These are phyloP conservation scores for Gastrolobium bilobum DNA, from an alignment of 306 rosid genomes.

Conservation along the genomic window DNA sequence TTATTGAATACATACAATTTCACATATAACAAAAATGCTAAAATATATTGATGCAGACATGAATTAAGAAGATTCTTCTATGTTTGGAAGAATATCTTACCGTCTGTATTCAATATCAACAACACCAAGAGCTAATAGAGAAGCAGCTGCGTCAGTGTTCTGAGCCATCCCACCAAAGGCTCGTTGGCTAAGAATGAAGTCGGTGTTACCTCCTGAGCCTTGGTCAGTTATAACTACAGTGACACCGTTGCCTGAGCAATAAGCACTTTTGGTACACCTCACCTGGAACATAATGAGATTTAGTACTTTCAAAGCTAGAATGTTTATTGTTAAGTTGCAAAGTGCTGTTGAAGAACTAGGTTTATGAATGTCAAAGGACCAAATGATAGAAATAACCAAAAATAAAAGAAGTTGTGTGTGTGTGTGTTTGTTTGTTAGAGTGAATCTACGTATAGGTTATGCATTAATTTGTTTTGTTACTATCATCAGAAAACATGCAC, in stretches of 20 bases:
- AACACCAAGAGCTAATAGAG: slow-evolving; percentile 67
- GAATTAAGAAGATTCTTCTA: slow-evolving; percentile 17
- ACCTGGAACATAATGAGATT: slow-evolving; percentile 56
- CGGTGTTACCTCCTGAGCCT: slow-evolving; percentile 73
- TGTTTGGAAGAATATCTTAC: slow-evolving; percentile 51
- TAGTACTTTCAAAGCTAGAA: slow-evolving; percentile 21
- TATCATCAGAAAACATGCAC: slow-evolving; percentile 6
- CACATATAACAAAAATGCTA: neutral
- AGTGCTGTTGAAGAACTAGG: neutral
- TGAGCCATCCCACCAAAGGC: slow-evolving; percentile 83
- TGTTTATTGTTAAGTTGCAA: neutral
- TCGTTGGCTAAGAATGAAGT: slow-evolving; percentile 77
- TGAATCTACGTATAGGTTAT: neutral
- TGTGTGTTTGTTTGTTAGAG: neutral
- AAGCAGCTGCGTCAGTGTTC: slow-evolving; percentile 61
- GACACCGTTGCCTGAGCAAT: slow-evolving; percentile 78
- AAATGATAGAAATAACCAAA: neutral
- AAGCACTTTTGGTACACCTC: slow-evolving; percentile 72
- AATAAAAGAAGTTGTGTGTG: neutral
- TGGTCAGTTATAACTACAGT: slow-evolving; percentile 82
- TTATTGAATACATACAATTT: neutral
- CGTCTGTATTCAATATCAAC: slow-evolving; percentile 80
- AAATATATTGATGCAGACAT: slow-evolving; percentile 12
- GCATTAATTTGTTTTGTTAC: neutral
- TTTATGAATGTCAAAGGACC: slow-evolving; percentile 30